Evolutionary conservation across 1,284 basidiomycete genomes (phyloP).

Genomic region (Rhodotorula glutinis): DNA sequence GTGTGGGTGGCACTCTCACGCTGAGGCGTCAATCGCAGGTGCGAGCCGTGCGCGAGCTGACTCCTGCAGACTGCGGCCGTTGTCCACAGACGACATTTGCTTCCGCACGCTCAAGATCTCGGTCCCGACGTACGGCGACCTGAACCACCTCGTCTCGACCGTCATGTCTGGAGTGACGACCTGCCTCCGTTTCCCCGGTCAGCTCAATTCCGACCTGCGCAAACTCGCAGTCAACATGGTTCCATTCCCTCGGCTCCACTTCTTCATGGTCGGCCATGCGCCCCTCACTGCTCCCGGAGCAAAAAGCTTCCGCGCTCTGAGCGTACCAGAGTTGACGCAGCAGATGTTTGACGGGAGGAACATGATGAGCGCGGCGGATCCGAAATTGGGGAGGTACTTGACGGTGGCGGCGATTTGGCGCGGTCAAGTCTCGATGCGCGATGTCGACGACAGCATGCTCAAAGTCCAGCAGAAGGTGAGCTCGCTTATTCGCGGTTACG

Average conservation of each 20-base stretch:
- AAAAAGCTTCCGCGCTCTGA: slow-evolving; percentile 47
- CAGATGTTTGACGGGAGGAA: slow-evolving; percentile 65
- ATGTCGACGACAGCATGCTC: slow-evolving; percentile 93
- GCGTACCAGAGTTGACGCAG: slow-evolving; percentile 48
- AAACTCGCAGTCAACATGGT: slow-evolving; percentile 97
- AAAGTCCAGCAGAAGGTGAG: slow-evolving; percentile 59
- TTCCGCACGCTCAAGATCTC: slow-evolving; percentile 93
- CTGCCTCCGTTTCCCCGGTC: slow-evolving; percentile 95
- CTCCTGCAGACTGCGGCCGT: no score
- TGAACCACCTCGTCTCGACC: slow-evolving; percentile 94
- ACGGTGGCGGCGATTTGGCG: slow-evolving; percentile 96
- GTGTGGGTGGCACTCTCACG: slow-evolving; percentile 47
- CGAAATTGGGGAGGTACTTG: slow-evolving; percentile 76
- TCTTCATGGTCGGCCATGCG: slow-evolving; percentile 98
- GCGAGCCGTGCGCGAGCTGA: no score
- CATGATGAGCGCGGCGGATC: slow-evolving; percentile 76
- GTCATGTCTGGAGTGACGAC: slow-evolving; percentile 99
- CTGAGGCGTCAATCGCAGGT: no score
- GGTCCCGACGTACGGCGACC: slow-evolving; percentile 90
- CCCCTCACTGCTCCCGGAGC: slow-evolving; percentile 47
- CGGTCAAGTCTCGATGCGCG: slow-evolving; percentile 98
- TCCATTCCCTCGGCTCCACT: slow-evolving; percentile 69
- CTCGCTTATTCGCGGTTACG: not conserved
- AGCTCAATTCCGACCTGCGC: slow-evolving; percentile 86
- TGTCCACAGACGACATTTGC: slow-evolving; percentile 73